Evolutionary conservation across 345 rosid species (phyloP), one percentile per base, ranked within the genome.

Genomic region (Streptanthus diversifolius): DNA sequence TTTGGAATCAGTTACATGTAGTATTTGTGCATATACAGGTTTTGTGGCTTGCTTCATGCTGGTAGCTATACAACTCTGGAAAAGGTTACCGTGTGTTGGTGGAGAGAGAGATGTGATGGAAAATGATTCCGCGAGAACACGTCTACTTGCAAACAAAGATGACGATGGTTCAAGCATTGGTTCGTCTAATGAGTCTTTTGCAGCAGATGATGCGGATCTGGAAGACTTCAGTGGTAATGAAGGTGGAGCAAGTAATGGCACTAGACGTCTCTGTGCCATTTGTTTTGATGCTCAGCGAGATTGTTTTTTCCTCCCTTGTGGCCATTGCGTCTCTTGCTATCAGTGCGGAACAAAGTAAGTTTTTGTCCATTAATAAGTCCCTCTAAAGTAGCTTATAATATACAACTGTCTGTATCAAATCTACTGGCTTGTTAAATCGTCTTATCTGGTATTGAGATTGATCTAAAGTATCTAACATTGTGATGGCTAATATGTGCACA

Each of bases 271-370:
- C 8, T 91, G 99, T 80, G 91, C 87, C 37, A 90, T 95, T 62
- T 95, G 99, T 84, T 91, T 81, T 56, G 96, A 91, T 81, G 87
- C 93, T 68, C 89, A 90, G 1, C 86, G 95, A 73, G 95, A 87
- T 66, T 91, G 93, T 59, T 95, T 95, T 73, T 91, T 88, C 80
- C 90, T 91, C 71, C 97, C 96, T 0, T 95, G 99, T 70, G 95
- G 99, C 36, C 97, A 89, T 58, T 88, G 93, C 54, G 86, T 90
- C 57, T 82, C 96, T 53, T 95, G 97, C 71, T 91, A 81, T 72
- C 83, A 71, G 45, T 95, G 99, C 35, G 96, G 96, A 77, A 79
- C 85, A 45, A 86, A 24, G 68, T 60, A 75, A 66, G 78, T 56
- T 57, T 39, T 56, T 17, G 0, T 15, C 35, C 39, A 22, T 7